Evolutionary conservation across 495 filamentous ascomycete species (phyloP).

Genomic region (Staphylotrichum longicolle): DNA sequence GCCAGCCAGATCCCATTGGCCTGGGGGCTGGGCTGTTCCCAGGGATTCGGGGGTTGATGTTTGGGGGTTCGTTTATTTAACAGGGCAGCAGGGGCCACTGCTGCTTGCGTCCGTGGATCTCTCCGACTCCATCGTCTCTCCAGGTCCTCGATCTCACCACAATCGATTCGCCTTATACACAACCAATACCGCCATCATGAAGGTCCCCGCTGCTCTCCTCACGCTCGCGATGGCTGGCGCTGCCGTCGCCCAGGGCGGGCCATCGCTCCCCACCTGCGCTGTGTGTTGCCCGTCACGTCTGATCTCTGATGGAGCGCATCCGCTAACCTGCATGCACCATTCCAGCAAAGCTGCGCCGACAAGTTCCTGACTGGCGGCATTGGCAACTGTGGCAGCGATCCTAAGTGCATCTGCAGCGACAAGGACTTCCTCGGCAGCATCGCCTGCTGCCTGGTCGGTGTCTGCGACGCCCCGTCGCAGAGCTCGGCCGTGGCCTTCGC

Average conservation of each 20-base stretch:
- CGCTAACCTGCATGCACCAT: constrained; percentile 1
- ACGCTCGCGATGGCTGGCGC: constrained; percentile 32
- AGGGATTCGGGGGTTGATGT: too few relatives aligned
- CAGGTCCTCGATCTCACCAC: too few relatives aligned
- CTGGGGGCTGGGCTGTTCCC: too few relatives aligned
- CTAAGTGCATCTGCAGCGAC: constrained; percentile 67
- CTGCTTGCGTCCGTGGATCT: too few relatives aligned
- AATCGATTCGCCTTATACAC: not conserved
- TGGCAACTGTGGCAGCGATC: constrained; percentile 56
- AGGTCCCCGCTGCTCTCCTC: constrained; percentile 34
- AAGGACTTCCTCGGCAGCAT: constrained; percentile 58
- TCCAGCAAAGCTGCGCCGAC: constrained; percentile 55
- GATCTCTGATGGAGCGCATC: not conserved
- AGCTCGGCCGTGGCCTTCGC: constrained; percentile 39
- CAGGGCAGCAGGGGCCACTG: too few relatives aligned
- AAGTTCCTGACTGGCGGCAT: constrained; percentile 45
- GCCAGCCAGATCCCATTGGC: too few relatives aligned
- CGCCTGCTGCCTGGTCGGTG: constrained; percentile 61
- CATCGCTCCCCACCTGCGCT: constrained; percentile 54
- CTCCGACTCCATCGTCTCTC: too few relatives aligned
- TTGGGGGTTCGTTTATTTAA: too few relatives aligned
- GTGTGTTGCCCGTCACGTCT: constrained; percentile 35
- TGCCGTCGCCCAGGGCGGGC: constrained; percentile 42
- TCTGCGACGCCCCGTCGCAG: constrained; percentile 57
- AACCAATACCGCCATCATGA: constrained; percentile 36